Evolutionary conservation across 306 rosid genomes (phyloP), one percentile per base, ranked within the genome.

Genomic region (Cucurbita maxima): DNA sequence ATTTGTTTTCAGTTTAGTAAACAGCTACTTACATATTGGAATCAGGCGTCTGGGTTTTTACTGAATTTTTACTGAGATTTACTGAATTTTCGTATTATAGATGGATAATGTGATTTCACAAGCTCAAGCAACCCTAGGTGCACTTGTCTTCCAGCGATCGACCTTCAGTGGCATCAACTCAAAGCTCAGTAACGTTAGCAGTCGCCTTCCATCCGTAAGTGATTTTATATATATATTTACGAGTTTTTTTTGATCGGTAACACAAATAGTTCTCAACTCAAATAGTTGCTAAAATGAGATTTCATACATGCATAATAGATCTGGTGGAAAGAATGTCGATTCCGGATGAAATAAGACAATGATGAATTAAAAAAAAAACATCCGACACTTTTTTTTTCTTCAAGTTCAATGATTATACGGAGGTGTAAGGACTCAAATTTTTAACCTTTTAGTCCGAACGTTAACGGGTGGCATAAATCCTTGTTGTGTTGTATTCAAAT

Each of bases 201-300:
- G 97, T 81, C 97, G 99, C 64, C 96, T 95, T 34, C 99, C 99
- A 14, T 82, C 92, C 81, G 97, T 95, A 91, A 77, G 83, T 58
- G 75, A 58, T 81, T 74, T 3, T 30, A 30, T 30, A 30, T 30
- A 30, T 30, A 30, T 30, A 30, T 30, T 30, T 30, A 30, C 34
- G 34, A 30, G 34, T 30, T 34, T 59, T 59, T 59, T 34, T 59
- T 19, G 8, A 34, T 12, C 0, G 43, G 43, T 8, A 37, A 34
- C 40, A 22, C 22, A 14, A 22, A 58, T 58, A 59, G 66, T 2
- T 34, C 34, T 30, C 66, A 25, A 59, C 43, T 4, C 66, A 59
- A 59, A 6, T 12, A 59, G 14, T 60, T 34, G n/a, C 12, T 56
- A 19, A 20, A 56, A 56, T 56, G 36, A 45, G 14, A 56, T 58